Percentiles rank a stretch among this genome's conserved stretches.
phyloP scores from a whole-genome alignment of 2,329 filamentous ascomycete species.

The Aspergillus ibericus region DNA sequence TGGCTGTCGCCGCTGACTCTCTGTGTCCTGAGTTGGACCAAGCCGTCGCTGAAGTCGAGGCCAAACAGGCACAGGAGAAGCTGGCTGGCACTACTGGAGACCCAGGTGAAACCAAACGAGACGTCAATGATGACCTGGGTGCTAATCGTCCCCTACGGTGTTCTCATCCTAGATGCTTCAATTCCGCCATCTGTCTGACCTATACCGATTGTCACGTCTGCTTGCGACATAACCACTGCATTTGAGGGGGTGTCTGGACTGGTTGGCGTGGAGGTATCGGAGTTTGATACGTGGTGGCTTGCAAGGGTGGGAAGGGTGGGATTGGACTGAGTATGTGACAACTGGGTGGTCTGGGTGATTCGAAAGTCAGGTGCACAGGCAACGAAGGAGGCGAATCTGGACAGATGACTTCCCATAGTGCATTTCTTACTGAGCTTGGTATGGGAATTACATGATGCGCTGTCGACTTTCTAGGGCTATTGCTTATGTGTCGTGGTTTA shows the following conservation, averaged over 20 bases:
- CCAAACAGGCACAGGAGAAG: not conserved
- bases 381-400: not conserved
- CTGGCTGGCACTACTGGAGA: not conserved
- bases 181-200: not conserved
- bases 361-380: not conserved
- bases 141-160: not conserved
- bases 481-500: no score
- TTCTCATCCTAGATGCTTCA: slow-evolving; percentile 1
- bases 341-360: not conserved
- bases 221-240: not conserved
- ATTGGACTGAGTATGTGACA: not conserved
- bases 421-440: not conserved
- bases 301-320: no score
- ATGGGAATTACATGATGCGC: not conserved
- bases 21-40: not conserved
- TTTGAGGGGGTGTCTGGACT: not conserved
- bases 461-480: not conserved
- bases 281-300: not conserved
- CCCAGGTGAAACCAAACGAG: not conserved
- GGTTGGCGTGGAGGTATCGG: not conserved
- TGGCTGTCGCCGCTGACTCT: not conserved
- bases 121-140: not conserved
- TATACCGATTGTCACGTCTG: slow-evolving; percentile 6
- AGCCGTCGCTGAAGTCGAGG: not conserved
- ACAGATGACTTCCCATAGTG: not conserved